Evolutionary conservation across 108 stramenopile genomes (phyloP).

Genomic region (Aurantiochytrium sp.): DNA sequence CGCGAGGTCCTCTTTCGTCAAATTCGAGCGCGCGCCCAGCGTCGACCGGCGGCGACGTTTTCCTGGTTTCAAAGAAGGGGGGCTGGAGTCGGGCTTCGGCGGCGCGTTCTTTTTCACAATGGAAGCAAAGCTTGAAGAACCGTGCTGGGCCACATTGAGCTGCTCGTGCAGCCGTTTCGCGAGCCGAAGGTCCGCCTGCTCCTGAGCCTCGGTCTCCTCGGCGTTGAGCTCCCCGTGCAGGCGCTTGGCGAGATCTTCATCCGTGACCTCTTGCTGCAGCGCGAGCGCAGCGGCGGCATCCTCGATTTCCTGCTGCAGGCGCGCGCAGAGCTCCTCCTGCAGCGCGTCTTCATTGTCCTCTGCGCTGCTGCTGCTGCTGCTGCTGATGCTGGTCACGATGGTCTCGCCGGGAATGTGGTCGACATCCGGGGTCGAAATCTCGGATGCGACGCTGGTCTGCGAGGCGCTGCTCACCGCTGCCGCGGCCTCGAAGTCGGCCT

Average conservation of each 20-base stretch:
- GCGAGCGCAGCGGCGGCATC: neutral
- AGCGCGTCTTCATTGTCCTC: neutral
- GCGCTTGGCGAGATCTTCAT: neutral
- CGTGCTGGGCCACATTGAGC: neutral
- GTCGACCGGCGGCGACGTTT: neutral
- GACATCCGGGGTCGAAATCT: too few species aligned
- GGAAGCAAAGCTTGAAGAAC: neutral
- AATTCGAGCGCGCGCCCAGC: neutral
- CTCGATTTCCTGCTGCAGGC: neutral
- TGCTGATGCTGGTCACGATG: too few species aligned
- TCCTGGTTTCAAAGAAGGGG: too few species aligned
- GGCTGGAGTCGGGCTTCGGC: too few species aligned
- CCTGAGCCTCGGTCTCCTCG: neutral
- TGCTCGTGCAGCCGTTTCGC: neutral
- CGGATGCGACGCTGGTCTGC: too few species aligned
- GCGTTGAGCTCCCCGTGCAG: neutral
- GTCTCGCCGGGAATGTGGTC: too few species aligned
- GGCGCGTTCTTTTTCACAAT: neutral
- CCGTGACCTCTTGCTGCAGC: neutral
- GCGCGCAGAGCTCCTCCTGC: neutral
- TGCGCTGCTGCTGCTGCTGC: too few species aligned
- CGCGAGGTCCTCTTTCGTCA: neutral
- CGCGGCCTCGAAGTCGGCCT: neutral
- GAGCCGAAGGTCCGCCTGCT: neutral
- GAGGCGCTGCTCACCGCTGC: too few species aligned